Base-by-base conservation (phyloP, 1,284 basidiomycete genomes). In the Porodaedalea pini region DNA sequence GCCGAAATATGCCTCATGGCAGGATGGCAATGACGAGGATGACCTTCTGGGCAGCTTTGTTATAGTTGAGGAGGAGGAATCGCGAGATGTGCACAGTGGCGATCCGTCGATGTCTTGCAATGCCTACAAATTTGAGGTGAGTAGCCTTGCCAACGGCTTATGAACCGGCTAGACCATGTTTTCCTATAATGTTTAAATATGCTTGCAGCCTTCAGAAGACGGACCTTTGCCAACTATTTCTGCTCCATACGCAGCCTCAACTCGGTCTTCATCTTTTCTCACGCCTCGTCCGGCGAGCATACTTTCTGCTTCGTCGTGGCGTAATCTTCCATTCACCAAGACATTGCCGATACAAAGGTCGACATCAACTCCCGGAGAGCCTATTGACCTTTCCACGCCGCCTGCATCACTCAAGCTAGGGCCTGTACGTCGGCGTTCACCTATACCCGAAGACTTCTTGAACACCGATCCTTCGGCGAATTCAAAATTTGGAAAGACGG, bases 301-400 rank as follows among this genome's bases (percentile, higher is more conserved):
- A 17, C 48, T 55, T 36, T 59, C 57, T 39, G 39, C 44, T 44
- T 55, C 53, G 23, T 43, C 57, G 17, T 55, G 52, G 57, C 36
- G 57, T 44, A 59, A 59, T 27, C 47, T 49, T 34, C 57, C 57
- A 7, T 59, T 59, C 36, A 23, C 57, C 37, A 59, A 50, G 31
- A 55, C 57, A 17, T 39, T 55, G 5, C 57, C 57, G 17, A 29
- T 11, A 13, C 53, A 19, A 21, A 32, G 47, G 37, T 25, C 32
- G 17, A n/a, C 34, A 15, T 37, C 56, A 13, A 31, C 31, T 27
- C 39, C 56, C 36, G 50, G 32, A 34, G 40, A 45, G 32, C 40
- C 39, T n/a, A 29, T 57, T 45, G 49, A 57, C 17, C 56, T 52
- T 17, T 51, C 56, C 15, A 50, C 57, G 10, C 57, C 57, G 3